A percentile compares a stretch with the other conserved stretches of the same genome.
phyloP scores from a whole-genome alignment of 768 basidiomycete species.

The Suillus brevipes region DNA sequence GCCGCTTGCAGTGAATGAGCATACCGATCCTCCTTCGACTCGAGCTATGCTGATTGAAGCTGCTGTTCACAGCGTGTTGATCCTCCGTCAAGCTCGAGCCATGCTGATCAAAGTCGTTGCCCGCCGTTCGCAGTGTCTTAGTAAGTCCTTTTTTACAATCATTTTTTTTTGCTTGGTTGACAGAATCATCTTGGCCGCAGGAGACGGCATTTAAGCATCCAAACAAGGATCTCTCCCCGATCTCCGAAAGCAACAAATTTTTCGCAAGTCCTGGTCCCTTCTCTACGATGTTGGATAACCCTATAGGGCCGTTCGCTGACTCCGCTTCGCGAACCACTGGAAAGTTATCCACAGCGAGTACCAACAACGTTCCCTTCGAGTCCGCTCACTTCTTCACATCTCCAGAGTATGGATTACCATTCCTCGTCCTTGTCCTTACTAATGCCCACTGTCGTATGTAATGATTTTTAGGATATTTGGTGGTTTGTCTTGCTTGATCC shows the following conservation, averaged over 20 bases:
- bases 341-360: slow-evolving; percentile 15
- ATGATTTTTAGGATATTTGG: slow-evolving; percentile 15
- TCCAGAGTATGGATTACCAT: slow-evolving; percentile 14
- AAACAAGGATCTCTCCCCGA: slow-evolving; percentile 8
- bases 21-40: too few relatives aligned
- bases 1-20: too few relatives aligned
- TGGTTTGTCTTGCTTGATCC: slow-evolving; percentile 20
- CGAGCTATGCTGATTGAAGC: too few relatives aligned
- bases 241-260: not conserved
- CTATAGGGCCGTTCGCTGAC: slow-evolving; percentile 18
- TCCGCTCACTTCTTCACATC: slow-evolving; percentile 8
- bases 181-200: not conserved
- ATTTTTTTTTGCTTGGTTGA: too few relatives aligned
- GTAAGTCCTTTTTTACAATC: too few relatives aligned
- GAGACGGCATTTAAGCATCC: slow-evolving; percentile 2
- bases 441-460: slow-evolving; percentile 4
- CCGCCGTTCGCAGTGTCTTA: too few relatives aligned
- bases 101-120: too few relatives aligned
- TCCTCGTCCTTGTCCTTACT: slow-evolving; percentile 15
- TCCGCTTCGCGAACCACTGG: slow-evolving; percentile 10
- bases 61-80: too few relatives aligned
- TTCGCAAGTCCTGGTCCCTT: slow-evolving; percentile 13
- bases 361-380: slow-evolving; percentile 1
- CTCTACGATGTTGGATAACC: slow-evolving; percentile 27
- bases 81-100: too few relatives aligned